Base-by-base conservation (phyloP, 768 basidiomycete genomes). In the Hysterangium stoloniferum region DNA sequence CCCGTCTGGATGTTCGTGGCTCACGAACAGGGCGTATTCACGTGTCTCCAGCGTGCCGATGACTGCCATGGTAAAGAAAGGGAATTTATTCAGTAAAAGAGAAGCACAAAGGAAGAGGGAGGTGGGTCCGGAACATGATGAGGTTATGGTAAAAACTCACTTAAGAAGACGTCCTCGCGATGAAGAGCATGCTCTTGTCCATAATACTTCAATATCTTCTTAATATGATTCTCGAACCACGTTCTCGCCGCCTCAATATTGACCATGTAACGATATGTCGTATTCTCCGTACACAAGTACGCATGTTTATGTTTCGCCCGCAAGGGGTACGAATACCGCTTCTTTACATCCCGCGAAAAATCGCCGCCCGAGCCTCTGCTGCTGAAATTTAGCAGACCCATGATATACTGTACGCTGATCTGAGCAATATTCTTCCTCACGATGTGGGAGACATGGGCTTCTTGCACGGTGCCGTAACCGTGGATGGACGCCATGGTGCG, bases 11-110 rank as follows among this genome's bases (percentile, higher is more conserved):
- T 86, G 83, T 52, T 70, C 70, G 52, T 87, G 82, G 57, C 83
- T 84, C 32, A 89, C 86, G 55, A 88, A 81, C 22, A 86, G 65
- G 0, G 79, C 87, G 64, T 86, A 85, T 50, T 85, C 82, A 0
- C 78, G 73, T 6, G 87, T 75, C 41, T 78, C 76, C 3, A 92
- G 69, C 0, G 82, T 74, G 4, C 88, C 88, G 28, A 89, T 77
- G 20, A 88, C 77, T 77, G 41, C 44, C 32, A n/a, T n/a, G n/a
- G n/a, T n/a, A n/a, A n/a, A n/a, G n/a, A n/a, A n/a, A n/a, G n/a
- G n/a, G n/a, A n/a, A n/a, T n/a, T n/a, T n/a, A n/a, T n/a, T n/a
- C n/a, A n/a, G n/a, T n/a, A n/a, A n/a, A n/a, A n/a, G n/a, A n/a
- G n/a, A n/a, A n/a, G n/a, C n/a, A n/a, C n/a, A n/a, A n/a, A n/a